Evolutionary conservation across 768 basidiomycete species (phyloP).

Genomic region (Serpula lacrymans): DNA sequence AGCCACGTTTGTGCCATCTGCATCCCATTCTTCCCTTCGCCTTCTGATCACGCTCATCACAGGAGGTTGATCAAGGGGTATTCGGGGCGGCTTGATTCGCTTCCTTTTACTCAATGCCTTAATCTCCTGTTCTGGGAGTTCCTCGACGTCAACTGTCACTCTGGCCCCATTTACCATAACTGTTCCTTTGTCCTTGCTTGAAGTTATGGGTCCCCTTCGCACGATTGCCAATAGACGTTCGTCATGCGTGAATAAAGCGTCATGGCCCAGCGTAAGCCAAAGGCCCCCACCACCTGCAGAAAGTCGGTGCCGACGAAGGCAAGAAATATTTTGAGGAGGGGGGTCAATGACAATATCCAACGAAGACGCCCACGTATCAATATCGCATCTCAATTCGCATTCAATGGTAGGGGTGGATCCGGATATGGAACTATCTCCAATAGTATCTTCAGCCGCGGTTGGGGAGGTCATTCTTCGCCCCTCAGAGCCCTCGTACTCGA

Average conservation of each 20-base stretch:
- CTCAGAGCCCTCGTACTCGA: constrained; percentile 77
- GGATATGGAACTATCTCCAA: constrained; percentile 6
- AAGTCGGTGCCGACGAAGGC: constrained; percentile 82
- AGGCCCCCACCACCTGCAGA: constrained; percentile 87
- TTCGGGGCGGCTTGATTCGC: constrained; percentile 77
- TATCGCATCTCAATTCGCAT: constrained; percentile 88
- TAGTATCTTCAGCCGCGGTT: constrained; percentile 5
- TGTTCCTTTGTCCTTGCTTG: constrained; percentile 70
- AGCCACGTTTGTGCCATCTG: constrained; percentile 32
- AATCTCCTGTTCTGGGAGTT: constrained; percentile 82
- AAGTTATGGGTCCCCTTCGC: constrained; percentile 57
- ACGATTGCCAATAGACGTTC: constrained; percentile 76
- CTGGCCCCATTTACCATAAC: constrained; percentile 90
- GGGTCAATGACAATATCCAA: constrained; percentile 92
- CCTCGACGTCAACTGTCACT: constrained; percentile 82
- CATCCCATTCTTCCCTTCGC: constrained; percentile 71
- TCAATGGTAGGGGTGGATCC: constrained; percentile 57
- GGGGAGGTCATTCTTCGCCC: constrained; percentile 29
- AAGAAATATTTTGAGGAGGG: constrained; percentile 79
- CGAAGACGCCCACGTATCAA: constrained; percentile 83
- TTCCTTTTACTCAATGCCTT: constrained; percentile 81
- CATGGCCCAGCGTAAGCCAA: constrained; percentile 91
- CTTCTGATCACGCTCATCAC: constrained; percentile 69
- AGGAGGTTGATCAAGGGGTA: constrained; percentile 92
- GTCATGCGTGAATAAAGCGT: constrained; percentile 70